phyloP scores from a whole-genome alignment of 139 green algal species.

The Astrephomene gubernaculifera region DNA sequence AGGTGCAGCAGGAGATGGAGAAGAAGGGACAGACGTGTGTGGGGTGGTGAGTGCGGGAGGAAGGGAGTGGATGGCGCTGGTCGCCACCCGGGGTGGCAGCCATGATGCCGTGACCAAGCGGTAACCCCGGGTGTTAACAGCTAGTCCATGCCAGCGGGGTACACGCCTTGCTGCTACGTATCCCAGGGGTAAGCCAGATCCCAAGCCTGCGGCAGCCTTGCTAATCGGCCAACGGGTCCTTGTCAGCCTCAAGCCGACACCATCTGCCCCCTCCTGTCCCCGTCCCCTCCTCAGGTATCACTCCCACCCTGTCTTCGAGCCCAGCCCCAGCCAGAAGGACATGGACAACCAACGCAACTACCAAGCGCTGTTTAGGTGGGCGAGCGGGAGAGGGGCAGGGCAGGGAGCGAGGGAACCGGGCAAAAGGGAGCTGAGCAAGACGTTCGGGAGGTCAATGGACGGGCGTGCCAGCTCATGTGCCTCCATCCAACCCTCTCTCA shows the following conservation, averaged over 20 bases:
- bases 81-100: neutral
- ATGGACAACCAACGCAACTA: constrained; percentile 85
- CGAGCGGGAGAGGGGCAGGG: neutral
- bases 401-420: neutral
- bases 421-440: neutral
- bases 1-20: constrained; percentile 70
- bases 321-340: constrained; percentile 73
- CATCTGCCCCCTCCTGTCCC: no score
- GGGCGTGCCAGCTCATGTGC: neutral
- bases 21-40: constrained; percentile 65
- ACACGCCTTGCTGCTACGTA: no score
- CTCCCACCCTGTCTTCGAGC: constrained; percentile 86
- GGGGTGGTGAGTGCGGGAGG: constrained; percentile 70
- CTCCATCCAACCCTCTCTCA: neutral
- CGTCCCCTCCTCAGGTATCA: constrained; percentile 71
- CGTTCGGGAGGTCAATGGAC: neutral
- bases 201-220: no score
- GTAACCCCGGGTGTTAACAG: no score
- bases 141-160: no score
- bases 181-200: no score
- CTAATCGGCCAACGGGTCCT: no score
- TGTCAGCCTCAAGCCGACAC: no score
- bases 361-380: constrained; percentile 77
- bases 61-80: neutral
- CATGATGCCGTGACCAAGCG: no score